Conservation (phyloP, 1,284 basidiomycete genomes). For the Entoloma clypeatum region DNA sequence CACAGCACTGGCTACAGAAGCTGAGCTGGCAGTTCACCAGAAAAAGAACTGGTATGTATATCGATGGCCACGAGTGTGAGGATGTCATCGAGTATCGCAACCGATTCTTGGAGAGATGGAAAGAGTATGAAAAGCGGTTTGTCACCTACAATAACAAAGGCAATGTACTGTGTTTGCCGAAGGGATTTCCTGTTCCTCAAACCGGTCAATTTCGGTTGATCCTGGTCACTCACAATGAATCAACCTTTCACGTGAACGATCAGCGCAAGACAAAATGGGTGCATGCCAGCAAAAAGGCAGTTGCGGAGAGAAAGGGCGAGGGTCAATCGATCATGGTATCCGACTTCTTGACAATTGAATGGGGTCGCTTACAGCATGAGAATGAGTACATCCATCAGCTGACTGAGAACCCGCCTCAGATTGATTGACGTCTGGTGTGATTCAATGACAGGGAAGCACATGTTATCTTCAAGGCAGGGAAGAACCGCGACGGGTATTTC, state of each 20-base stretch:
- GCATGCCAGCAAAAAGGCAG: slow-evolving; percentile 19
- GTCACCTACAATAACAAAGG: slow-evolving; percentile 26
- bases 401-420: too few species aligned
- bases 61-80: slow-evolving; percentile 14
- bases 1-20: slow-evolving; percentile 11
- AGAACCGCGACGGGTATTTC: slow-evolving; percentile 34
- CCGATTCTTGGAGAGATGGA: slow-evolving; percentile 4
- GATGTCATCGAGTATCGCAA: slow-evolving; percentile 10
- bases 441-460: slow-evolving; percentile 23
- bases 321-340: slow-evolving; percentile 33
- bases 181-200: slow-evolving; percentile 23
- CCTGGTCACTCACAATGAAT: slow-evolving; percentile 35
- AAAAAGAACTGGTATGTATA: slow-evolving; percentile 14
- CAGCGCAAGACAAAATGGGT: slow-evolving; percentile 27
- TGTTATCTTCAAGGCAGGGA: slow-evolving; percentile 31
- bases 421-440: too few species aligned
- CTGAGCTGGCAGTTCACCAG: slow-evolving; percentile 8
- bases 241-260: slow-evolving; percentile 39
- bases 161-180: slow-evolving; percentile 11
- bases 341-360: slow-evolving; percentile 33
- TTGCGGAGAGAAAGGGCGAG: slow-evolving; percentile 31
- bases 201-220: slow-evolving; percentile 23
- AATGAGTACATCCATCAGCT: slow-evolving; percentile 24
- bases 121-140: slow-evolving; percentile 3
- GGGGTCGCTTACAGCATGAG: slow-evolving; percentile 23